A percentile compares a stretch with the other conserved stretches of the same genome.
Evolutionary conservation across 495 filamentous ascomycete species (phyloP).

Genomic region (Penicillium paxilli): DNA sequence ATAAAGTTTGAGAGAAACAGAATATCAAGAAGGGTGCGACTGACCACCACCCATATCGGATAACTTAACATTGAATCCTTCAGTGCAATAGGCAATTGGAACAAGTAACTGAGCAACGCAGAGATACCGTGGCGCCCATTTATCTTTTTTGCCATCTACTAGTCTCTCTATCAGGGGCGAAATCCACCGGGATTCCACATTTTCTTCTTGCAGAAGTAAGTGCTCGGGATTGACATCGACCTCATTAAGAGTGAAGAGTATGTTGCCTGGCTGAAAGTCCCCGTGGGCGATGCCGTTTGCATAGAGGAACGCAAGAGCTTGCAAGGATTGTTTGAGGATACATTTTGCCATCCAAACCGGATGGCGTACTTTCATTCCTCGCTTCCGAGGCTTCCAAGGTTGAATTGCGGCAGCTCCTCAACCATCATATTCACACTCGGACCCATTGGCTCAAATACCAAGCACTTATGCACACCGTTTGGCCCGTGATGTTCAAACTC

Average conservation of each 20-base stretch:
- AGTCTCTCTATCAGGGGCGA: conserved; percentile 30
- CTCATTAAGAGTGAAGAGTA: conserved; percentile 32
- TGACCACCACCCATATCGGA: conserved; percentile 41
- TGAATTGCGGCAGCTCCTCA: conserved; percentile 31
- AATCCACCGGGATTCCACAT: conserved; percentile 14
- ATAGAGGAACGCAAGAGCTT: conserved; percentile 43
- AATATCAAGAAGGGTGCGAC: conserved; percentile 14
- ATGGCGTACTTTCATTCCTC: conserved; percentile 31
- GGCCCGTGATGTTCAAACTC: conserved; percentile 45
- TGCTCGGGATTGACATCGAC: conserved; percentile 17
- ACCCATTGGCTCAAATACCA: conserved; percentile 51
- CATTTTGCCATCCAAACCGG: conserved; percentile 38
- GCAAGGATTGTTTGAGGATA: conserved; percentile 41
- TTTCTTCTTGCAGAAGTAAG: conserved; percentile 20
- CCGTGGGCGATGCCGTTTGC: conserved; percentile 44
- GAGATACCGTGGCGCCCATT: conserved; percentile 41
- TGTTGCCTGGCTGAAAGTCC: conserved; percentile 47
- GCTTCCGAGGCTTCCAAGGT: conserved; percentile 18
- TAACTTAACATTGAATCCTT: conserved; percentile 35
- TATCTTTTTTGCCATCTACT: conserved; percentile 35
- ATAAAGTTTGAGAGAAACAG: conserved; percentile 8
- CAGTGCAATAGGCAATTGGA: conserved; percentile 13
- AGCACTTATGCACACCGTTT: conserved; percentile 49
- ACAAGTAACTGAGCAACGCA: conserved; percentile 29
- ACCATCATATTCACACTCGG: conserved; percentile 36